Conservation (phyloP, 2,329 filamentous ascomycete species). For the Colletotrichum sp. region DNA sequence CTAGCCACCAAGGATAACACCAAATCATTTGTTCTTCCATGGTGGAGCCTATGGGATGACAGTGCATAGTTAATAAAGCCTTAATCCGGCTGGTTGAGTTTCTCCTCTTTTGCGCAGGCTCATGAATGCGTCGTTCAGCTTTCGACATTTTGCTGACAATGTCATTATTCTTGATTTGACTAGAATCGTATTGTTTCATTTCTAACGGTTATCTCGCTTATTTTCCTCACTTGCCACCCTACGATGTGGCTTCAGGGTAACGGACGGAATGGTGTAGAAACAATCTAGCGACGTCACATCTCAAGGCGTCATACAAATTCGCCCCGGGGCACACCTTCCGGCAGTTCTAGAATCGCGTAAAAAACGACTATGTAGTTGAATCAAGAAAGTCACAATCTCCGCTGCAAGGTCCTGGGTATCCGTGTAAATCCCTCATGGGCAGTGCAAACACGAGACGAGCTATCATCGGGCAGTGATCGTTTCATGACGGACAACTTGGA, state of each 20-base stretch:
- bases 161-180: neutral
- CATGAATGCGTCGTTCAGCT: neutral
- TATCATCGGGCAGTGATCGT: neutral
- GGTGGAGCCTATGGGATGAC: neutral
- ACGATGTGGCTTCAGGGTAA: neutral
- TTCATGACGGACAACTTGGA: neutral
- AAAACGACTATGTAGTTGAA: neutral
- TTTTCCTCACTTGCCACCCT: neutral
- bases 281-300: neutral
- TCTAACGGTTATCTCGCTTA: neutral
- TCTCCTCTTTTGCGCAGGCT: neutral
- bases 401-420: neutral
- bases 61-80: fast-evolving
- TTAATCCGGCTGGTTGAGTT: neutral
- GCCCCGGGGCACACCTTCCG: neutral
- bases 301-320: neutral
- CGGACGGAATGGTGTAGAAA: neutral
- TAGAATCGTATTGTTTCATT: fast-evolving
- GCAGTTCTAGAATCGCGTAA: neutral
- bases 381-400: neutral
- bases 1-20: neutral
- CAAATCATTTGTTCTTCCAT: neutral
- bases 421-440: neutral
- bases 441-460: neutral
- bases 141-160: neutral